Evolutionary conservation across 495 filamentous ascomycete genomes (phyloP), one percentile per base, ranked within the genome.

Genomic region (Neurospora sp.): DNA sequence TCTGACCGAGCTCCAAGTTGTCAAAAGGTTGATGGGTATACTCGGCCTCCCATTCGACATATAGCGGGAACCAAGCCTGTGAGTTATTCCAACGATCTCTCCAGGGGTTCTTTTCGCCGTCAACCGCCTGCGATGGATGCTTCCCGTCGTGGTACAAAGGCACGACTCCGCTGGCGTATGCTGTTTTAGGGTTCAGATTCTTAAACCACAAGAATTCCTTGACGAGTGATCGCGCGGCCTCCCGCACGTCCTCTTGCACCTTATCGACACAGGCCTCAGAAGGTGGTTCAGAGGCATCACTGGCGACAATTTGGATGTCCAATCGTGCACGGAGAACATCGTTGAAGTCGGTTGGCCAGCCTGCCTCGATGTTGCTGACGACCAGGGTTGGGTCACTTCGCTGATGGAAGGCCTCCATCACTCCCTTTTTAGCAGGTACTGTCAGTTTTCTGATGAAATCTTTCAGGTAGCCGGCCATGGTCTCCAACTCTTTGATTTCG

Each of bases 11-110:
- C 42, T 44, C 42, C 42, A 16, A 44, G 4, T 44, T n/a, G 0
- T 44, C 42, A 14, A 44, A 44, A 7, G 42, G 14, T n/a, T 44
- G 42, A 44, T 44, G 42, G 42, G 17, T 85, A 87, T 44, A 44
- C 17, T 44, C 16, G 17, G 42, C 42, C 42, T 44, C 42, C 42
- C 42, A 44, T 72, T 87, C 85, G 2, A 86, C 37, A 44, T 84
- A 86, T 0, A 87, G 73, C 0, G 84, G 85, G 27, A 79, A 78
- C 77, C 79, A 86, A 0, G 84, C 80, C 45, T 88, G 84, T 0
- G 70, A 77, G n/a, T 81, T 70, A 10, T 70, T 71, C 85, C 83
- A 87, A 1, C 69, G 69, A 69, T 86, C 82, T 0, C 83, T 73
- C 73, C 75, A 74, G 35, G 73, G 73, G 35, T 71, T 74, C 37